A percentile compares a stretch with the other conserved stretches of the same genome.
These are phyloP conservation scores for Porpolomopsis calyptriformis DNA, from an alignment of 768 basidiomycete species.

Conservation along the genomic window DNA sequence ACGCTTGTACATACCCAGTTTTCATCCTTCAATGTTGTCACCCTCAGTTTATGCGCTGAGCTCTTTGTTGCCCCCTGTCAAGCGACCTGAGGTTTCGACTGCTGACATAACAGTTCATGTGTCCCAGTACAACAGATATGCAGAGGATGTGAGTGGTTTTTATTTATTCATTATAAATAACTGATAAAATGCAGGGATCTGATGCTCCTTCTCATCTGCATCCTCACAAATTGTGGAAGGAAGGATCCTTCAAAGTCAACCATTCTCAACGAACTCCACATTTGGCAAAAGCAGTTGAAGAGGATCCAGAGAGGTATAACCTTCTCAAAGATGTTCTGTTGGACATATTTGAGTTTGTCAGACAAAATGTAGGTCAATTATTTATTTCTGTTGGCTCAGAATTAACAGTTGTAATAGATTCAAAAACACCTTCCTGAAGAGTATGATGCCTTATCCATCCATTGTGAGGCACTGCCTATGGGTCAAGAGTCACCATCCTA, in stretches of 20 bases:
- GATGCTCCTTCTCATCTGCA: slow-evolving; percentile 3
- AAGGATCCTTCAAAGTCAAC: background rate
- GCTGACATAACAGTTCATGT: background rate
- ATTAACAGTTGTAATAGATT: background rate
- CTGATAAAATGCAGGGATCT: background rate
- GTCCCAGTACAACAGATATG: background rate
- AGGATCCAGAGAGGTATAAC: slow-evolving; percentile 2
- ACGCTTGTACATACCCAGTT: no score
- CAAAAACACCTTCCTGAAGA: slow-evolving; percentile 9
- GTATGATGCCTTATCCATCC: slow-evolving; percentile 6
- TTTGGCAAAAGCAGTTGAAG: background rate
- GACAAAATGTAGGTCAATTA: slow-evolving; percentile 3
- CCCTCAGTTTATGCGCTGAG: no score
- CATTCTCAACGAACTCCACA: slow-evolving; percentile 5
- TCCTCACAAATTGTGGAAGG: slow-evolving; percentile 4
- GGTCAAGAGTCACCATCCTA: slow-evolving; percentile 9
- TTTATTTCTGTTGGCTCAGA: background rate
- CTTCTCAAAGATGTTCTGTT: background rate
- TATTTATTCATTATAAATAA: background rate
- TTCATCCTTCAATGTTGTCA: no score
- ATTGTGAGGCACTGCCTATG: slow-evolving; percentile 11
- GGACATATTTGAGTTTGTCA: slow-evolving; percentile 1
- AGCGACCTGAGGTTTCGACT: no score
- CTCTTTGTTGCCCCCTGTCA: no score
- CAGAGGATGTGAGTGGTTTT: background rate